A percentile compares a stretch with the other conserved stretches of the same genome.
Evolutionary conservation across 1,139 yeast species (phyloP).

Genomic region (Geotrichum candidum): DNA sequence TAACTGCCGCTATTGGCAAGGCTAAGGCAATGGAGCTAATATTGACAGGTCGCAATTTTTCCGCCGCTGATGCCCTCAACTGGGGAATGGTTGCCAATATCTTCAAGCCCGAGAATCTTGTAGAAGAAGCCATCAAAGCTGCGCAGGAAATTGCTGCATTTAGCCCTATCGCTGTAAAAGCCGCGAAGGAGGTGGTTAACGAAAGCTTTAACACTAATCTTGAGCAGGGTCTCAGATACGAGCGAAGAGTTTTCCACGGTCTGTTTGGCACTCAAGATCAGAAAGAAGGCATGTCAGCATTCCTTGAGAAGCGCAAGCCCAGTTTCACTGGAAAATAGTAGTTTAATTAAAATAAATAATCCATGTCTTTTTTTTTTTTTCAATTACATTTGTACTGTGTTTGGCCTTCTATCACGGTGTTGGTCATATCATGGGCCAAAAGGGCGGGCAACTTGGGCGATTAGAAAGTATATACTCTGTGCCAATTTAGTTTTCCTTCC

Average conservation of each 20-base stretch:
- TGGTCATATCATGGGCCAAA: background rate
- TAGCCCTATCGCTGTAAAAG: constrained; percentile 43
- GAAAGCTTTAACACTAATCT: constrained; percentile 38
- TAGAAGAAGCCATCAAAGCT: constrained; percentile 42
- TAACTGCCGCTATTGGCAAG: constrained; percentile 44
- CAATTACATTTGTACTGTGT: background rate
- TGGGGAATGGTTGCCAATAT: constrained; percentile 46
- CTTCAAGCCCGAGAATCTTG: constrained; percentile 37
- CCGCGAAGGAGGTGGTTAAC: constrained; percentile 44
- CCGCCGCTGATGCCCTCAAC: constrained; percentile 42
- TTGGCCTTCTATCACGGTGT: background rate
- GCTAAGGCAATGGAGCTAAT: constrained; percentile 45
- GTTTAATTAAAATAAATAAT: background rate
- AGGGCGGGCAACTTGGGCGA: background rate
- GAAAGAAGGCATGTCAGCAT: constrained; percentile 48
- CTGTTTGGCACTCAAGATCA: constrained; percentile 45
- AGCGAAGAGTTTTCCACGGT: constrained; percentile 42
- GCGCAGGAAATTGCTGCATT: constrained; percentile 40
- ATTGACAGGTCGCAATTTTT: constrained; percentile 43
- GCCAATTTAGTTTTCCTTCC: background rate
- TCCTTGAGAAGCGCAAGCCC: constrained; percentile 43
- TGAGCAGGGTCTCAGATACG: constrained; percentile 40
- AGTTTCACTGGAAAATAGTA: constrained; percentile 34
- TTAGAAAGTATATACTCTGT: background rate
- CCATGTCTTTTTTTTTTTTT: background rate